Conservation (phyloP, 768 basidiomycete genomes). For the Clitopilus hobsonii region DNA sequence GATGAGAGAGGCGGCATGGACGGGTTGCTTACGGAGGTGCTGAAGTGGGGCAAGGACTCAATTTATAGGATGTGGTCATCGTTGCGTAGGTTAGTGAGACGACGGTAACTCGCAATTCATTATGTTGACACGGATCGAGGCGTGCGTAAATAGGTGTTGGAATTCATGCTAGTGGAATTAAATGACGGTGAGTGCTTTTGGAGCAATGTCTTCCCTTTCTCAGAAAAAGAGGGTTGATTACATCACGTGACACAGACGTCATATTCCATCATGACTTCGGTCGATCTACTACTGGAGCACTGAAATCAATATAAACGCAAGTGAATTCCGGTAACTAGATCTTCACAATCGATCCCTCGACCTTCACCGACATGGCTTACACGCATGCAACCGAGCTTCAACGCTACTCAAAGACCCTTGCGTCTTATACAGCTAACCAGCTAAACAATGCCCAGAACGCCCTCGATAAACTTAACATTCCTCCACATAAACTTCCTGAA, state of each 20-base stretch:
- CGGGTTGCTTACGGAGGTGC: constrained; percentile 55
- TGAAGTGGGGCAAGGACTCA: constrained; percentile 43
- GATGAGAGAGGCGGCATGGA: constrained; percentile 63
- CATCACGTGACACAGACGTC: neutral
- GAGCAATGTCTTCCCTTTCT: neutral
- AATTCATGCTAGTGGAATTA: neutral
- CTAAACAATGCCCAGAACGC: constrained; percentile 32
- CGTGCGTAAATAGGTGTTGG: neutral
- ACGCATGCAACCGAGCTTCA: constrained; percentile 22
- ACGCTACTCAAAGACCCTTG: constrained; percentile 43
- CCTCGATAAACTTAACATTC: constrained; percentile 25
- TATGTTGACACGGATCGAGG: neutral
- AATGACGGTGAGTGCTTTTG: neutral
- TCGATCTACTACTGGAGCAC: constrained; percentile 5
- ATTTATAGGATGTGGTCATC: constrained; percentile 30
- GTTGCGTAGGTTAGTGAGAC: constrained; percentile 31
- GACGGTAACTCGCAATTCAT: constrained; percentile 17
- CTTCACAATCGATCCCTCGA: neutral
- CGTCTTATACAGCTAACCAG: constrained; percentile 44
- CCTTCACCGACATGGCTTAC: constrained; percentile 6
- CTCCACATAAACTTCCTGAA: constrained; percentile 33
- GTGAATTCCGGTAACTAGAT: neutral
- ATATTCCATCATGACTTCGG: neutral
- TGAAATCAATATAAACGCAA: constrained; percentile 7
- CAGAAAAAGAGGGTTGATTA: neutral